Evolutionary conservation across 768 basidiomycete species (phyloP), one percentile per base, ranked within the genome.

Genomic region (Podaxis sp.): DNA sequence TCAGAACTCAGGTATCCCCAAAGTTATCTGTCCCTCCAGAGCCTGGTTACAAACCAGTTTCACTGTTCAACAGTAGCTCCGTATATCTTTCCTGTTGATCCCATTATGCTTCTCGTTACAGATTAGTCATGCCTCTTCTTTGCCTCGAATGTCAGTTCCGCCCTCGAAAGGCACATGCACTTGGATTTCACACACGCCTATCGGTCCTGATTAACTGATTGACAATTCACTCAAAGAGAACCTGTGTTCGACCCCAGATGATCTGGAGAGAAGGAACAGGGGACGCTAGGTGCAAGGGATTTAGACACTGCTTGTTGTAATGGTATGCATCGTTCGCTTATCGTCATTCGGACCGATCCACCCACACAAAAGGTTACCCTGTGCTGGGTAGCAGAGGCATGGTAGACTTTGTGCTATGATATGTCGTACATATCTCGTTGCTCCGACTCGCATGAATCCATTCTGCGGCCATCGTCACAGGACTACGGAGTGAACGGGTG

Each of bases 371-470:
- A 37, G 22, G n/a, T 25, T 22, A 55, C 54, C 54, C 54, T 55
- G 54, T 13, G 54, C 54, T 55, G 54, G 54, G 54, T 55, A 40
- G 54, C 54, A 55, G 54, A 40, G 54, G 19, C 54, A 55, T 55
- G 54, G 19, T 38, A 38, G 25, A 50, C 7, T 50, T 24, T 25
- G 19, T n/a, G 12, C 19, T 24, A 6, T 55, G 19, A 15, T 40
- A 33, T 53, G 29, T 52, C 51, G 51, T 55, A 55, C 25, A 15
- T 50, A 50, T 43, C n/a, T 19, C 41, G 41, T 43, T 2, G 24
- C 51, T 53, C 24, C 36, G 51, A 53, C 36, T 55, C 36, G 54
- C 54, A 24, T 12, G 25, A 55, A 25, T 40, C 54, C 54, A 55
- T n/a, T 38, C 38, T 22, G 12, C 22, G 19, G 38, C 24, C 22